These are phyloP conservation scores for Taxawa tesnikishii DNA, from an alignment of 2,329 filamentous ascomycete species.

Conservation along the genomic window DNA sequence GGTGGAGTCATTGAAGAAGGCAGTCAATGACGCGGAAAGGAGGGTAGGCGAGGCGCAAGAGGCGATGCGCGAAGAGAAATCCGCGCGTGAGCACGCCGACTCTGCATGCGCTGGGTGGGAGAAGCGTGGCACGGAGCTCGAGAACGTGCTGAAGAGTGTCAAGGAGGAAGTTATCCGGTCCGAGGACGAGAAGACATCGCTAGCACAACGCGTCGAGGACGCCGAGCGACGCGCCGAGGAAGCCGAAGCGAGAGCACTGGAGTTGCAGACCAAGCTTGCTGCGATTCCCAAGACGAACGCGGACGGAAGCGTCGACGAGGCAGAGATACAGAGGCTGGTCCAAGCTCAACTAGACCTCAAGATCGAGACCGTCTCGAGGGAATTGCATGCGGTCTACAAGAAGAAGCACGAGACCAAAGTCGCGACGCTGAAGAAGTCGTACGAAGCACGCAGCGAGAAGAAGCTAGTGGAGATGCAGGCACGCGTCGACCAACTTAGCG, in stretches of 20 bases:
- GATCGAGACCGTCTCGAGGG: constrained; percentile 60
- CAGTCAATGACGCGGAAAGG: constrained; percentile 81
- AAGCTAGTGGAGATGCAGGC: constrained; percentile 66
- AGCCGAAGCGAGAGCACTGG: constrained; percentile 36
- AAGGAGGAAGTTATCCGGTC: constrained; percentile 68
- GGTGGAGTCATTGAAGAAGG: constrained; percentile 72
- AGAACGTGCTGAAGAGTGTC: constrained; percentile 64
- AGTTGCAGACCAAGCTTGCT: constrained; percentile 56
- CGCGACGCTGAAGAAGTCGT: constrained; percentile 66
- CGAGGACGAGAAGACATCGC: constrained; percentile 69
- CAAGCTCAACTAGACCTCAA: constrained; percentile 74
- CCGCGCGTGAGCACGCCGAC: constrained; percentile 56
- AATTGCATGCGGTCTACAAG: constrained; percentile 89
- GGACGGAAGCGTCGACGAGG: constrained; percentile 21
- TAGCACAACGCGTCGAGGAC: constrained; percentile 65
- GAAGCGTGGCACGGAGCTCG: constrained; percentile 73
- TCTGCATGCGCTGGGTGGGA: constrained; percentile 76
- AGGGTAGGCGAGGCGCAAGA: constrained; percentile 80
- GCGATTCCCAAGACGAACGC: constrained; percentile 14
- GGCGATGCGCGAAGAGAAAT: constrained; percentile 65
- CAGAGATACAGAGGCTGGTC: constrained; percentile 30
- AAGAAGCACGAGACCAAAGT: constrained; percentile 96
- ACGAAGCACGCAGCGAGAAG: constrained; percentile 84
- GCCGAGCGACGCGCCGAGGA: constrained; percentile 62
- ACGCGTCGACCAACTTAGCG: constrained; percentile 54